Conservation (phyloP, 345 rosid species). For the Rhodamnia argentea region DNA sequence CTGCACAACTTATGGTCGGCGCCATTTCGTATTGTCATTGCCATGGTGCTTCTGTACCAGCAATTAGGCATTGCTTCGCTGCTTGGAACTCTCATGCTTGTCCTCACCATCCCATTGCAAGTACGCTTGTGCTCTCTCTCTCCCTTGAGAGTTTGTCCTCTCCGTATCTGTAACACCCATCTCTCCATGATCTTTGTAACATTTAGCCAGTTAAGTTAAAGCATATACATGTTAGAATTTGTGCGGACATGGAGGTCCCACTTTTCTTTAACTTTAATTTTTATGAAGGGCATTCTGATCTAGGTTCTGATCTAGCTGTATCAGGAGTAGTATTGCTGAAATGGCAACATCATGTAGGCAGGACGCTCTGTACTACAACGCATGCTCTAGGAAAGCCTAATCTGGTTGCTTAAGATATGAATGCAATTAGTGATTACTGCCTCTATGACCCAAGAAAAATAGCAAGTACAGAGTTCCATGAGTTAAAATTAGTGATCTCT, state of each 20-base stretch:
- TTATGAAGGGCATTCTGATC: neutral
- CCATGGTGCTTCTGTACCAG: constrained; percentile 81
- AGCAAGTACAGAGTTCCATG: neutral
- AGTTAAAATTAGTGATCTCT: neutral
- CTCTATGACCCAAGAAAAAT: neutral
- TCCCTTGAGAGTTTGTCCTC: neutral
- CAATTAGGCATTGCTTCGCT: constrained; percentile 85
- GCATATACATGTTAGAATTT: neutral
- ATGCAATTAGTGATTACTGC: neutral
- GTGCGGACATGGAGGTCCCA: neutral
- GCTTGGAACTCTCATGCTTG: constrained; percentile 69
- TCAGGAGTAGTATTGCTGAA: neutral
- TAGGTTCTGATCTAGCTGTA: no score
- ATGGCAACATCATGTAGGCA: neutral
- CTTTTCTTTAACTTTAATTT: neutral
- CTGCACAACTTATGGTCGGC: constrained; percentile 93
- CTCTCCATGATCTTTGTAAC: neutral
- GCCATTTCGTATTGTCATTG: constrained; percentile 70
- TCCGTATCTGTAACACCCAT: neutral
- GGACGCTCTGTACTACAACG: neutral
- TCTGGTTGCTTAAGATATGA: neutral
- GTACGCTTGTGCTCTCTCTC: constrained; percentile 12
- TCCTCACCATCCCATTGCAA: constrained; percentile 76
- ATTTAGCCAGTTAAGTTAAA: neutral
- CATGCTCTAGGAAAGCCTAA: neutral